Percentiles rank a stretch among this genome's conserved stretches.
Evolutionary conservation across 495 filamentous ascomycete genomes (phyloP).

Genomic region (Tuber indicum): DNA sequence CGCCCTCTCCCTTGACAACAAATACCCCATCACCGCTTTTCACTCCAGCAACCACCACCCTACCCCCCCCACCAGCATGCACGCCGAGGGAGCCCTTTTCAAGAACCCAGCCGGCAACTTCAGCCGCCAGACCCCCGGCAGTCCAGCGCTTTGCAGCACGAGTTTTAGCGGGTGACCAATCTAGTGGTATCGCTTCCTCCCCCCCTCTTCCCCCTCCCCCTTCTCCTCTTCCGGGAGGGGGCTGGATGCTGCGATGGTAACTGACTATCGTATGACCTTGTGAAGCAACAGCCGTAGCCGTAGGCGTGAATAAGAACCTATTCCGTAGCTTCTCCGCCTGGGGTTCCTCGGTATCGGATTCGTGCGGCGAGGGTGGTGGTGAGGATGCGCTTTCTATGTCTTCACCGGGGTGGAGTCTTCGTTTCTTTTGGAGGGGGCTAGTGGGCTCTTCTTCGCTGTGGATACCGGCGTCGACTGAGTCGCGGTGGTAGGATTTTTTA

Average conservation of each 20-base stretch:
- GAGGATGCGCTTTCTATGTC: not conserved
- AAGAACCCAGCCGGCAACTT: not conserved
- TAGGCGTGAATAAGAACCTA: not conserved
- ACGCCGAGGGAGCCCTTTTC: not conserved
- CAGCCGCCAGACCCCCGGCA: not conserved
- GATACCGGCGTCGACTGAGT: not conserved
- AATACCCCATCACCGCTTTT: not conserved
- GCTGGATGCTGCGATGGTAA: not conserved
- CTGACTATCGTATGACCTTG: not conserved
- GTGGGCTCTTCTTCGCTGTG: not conserved
- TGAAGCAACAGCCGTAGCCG: not conserved
- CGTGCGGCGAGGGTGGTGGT: not conserved
- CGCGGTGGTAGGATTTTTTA: not conserved
- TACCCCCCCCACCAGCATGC: not conserved
- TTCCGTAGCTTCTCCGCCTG: not conserved
- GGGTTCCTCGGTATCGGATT: not conserved
- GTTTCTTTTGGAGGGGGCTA: constrained; percentile 3
- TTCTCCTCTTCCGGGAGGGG: not conserved
- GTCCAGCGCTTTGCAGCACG: not conserved
- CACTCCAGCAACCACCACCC: not conserved
- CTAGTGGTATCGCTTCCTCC: not conserved
- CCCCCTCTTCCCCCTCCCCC: not conserved
- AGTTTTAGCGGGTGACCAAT: not conserved
- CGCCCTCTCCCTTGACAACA: not conserved
- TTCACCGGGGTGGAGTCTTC: not conserved